A percentile compares a stretch with the other conserved stretches of the same genome.
These are phyloP conservation scores for Xylona heveae DNA, from an alignment of 495 filamentous ascomycete genomes.

Conservation along the genomic window DNA sequence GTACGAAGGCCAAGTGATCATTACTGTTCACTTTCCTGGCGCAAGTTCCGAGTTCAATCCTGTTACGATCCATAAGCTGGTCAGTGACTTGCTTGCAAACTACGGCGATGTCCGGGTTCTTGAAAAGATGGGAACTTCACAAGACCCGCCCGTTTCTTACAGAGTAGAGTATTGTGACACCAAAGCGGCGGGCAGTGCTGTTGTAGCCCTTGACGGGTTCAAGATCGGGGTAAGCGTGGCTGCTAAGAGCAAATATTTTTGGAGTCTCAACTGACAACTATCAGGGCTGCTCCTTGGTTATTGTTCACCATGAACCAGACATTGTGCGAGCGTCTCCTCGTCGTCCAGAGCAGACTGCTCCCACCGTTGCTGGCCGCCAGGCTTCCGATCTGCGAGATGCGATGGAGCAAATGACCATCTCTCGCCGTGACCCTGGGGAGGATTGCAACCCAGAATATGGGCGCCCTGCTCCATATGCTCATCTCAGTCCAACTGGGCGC, in stretches of 20 bases:
- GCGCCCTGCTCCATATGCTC: too few species aligned
- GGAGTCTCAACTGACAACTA: too few species aligned
- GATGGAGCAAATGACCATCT: too few species aligned
- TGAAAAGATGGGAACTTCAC: too few species aligned
- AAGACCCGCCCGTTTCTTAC: slow-evolving; percentile 22
- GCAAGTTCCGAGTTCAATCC: slow-evolving; percentile 6
- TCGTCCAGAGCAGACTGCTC: not conserved
- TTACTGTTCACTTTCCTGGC: slow-evolving; percentile 18
- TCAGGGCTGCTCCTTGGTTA: slow-evolving; percentile 10
- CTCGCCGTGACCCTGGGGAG: too few species aligned
- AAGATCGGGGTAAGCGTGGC: slow-evolving; percentile 29
- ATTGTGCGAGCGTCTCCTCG: not conserved
- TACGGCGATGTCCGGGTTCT: slow-evolving; percentile 39
- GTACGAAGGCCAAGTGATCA: slow-evolving; percentile 29
- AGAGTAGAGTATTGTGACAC: slow-evolving; percentile 33
- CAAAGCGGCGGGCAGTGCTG: slow-evolving; percentile 16
- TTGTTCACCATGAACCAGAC: slow-evolving; percentile 6
- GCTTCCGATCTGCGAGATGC: too few species aligned
- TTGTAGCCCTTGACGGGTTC: slow-evolving; percentile 21
- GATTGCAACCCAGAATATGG: too few species aligned
- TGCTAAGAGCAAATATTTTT: too few species aligned
- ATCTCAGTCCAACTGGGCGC: slow-evolving; percentile 3
- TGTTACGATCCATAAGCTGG: slow-evolving; percentile 17
- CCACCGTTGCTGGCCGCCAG: not conserved
- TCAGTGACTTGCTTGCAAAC: slow-evolving; percentile 25